phyloP scores from a whole-genome alignment of 495 filamentous ascomycete species.

The Hyaloscypha bicolor region DNA sequence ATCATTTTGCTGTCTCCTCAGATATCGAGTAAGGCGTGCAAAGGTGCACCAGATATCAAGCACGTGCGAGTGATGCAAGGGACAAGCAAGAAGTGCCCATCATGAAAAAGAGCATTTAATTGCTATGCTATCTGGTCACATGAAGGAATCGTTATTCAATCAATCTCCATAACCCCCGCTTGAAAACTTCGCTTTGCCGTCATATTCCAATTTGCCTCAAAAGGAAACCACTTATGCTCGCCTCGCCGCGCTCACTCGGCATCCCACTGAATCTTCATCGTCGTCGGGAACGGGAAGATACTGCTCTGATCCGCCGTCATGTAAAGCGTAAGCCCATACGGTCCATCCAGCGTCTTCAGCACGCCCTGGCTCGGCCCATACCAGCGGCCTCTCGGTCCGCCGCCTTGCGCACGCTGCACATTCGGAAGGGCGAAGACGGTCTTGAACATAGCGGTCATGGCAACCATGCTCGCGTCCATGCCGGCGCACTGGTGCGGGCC shows the following conservation, averaged over 20 bases:
- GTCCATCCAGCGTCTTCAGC: conserved; percentile 68
- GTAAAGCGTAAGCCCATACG: conserved; percentile 65
- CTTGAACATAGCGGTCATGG: conserved; percentile 65
- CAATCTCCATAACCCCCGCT: too few species aligned
- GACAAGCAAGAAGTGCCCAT: too few species aligned
- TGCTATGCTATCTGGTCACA: too few species aligned
- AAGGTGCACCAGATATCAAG: too few species aligned
- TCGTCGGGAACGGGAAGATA: conserved; percentile 74
- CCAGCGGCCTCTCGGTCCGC: conserved; percentile 17
- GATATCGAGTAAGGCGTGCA: too few species aligned
- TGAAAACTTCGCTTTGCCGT: too few species aligned
- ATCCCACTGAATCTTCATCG: conserved; percentile 32
- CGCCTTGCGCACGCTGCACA: conserved; percentile 62
- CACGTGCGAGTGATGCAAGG: too few species aligned
- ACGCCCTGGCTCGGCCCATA: conserved; percentile 37
- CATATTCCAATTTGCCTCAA: too few species aligned
- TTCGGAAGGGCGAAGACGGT: conserved; percentile 30
- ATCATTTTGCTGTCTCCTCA: too few species aligned
- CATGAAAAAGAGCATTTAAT: too few species aligned
- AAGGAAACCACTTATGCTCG: too few species aligned
- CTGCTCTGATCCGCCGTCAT: conserved; percentile 74
- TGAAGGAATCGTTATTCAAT: too few species aligned
- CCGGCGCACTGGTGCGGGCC: conserved; percentile 67
- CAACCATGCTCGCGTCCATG: conserved; percentile 59
- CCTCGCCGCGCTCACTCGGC: background rate